These are phyloP conservation scores for Otatea glauca DNA, from an alignment of 176 grass and related monocot species.

Conservation along the genomic window DNA sequence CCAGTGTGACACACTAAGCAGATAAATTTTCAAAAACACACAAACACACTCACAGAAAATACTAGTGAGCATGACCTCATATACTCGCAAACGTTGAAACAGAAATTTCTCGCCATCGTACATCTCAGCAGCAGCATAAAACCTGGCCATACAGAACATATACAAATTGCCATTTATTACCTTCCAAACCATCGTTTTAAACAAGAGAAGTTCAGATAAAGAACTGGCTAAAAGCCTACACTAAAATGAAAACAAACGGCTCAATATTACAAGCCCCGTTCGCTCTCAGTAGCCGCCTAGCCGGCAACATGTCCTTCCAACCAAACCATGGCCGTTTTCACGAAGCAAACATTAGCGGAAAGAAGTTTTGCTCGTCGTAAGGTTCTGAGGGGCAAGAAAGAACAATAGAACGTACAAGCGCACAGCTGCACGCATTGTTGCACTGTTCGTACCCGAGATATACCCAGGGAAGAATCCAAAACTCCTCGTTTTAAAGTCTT, in stretches of 20 bases:
- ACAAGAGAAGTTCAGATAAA: background rate
- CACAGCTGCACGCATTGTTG: background rate
- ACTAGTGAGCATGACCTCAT: background rate
- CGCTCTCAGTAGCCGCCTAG: background rate
- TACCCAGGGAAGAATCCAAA: background rate
- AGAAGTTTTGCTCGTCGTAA: background rate
- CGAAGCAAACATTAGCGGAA: background rate
- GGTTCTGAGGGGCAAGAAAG: background rate
- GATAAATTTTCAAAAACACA: too few species aligned
- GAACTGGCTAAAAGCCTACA: background rate
- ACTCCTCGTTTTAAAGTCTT: background rate
- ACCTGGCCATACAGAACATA: background rate
- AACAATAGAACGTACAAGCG: background rate
- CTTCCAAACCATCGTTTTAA: constrained; percentile 27
- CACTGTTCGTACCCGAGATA: background rate
- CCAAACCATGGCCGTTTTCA: background rate
- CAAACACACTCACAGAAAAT: background rate
- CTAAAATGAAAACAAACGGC: background rate
- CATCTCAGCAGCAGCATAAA: background rate
- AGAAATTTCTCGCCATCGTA: background rate
- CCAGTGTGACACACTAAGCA: background rate
- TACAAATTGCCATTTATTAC: background rate
- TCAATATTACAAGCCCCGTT: background rate
- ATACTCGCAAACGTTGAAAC: background rate
- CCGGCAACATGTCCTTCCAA: constrained; percentile 2